Evolutionary conservation across 2,329 filamentous ascomycete species (phyloP), one percentile per base, ranked within the genome.

Genomic region (Monilinia laxa): DNA sequence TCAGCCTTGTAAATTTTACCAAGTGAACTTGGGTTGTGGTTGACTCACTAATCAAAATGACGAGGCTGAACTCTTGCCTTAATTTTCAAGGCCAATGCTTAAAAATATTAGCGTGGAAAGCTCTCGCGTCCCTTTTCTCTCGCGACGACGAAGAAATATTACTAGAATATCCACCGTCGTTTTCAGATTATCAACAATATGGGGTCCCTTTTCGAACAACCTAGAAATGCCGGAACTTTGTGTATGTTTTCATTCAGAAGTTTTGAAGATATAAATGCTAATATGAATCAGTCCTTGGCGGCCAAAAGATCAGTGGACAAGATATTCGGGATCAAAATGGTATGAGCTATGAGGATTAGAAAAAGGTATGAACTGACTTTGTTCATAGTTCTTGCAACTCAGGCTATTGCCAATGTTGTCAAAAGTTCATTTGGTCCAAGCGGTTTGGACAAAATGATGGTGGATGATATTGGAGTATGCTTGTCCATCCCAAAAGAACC

Each of bases 391-490:
- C 87, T 93, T 73, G 95, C 95, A 73, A 98, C 95, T 56, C 93
- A 97, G 79, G 93, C 94, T 68, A 98, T 99, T 76, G 90, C 95
- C 75, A 99, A 98, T 87, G 93, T 99, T 68, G 93, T 99, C 79
- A 98, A 97, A 84, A 97, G 92, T 80, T 99, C 95, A 20, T 99
- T 99, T 78, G 95, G 95, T 66, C 95, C 95, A 62, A 97, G 92
- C 70, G 95, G 95, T 59, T 86, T 99, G 72, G 95, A 99, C 79
- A 99, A 99, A 87, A 99, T 99, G 95, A 98, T 99, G 95, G 95
- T 99, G 75, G 95, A 99, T 81, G 95, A 99, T 78, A 98, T 99
- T 79, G 95, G 95, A 77, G 90, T 92, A 86, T 75, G 88, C 75
- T 67, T 66, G 53, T 38, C 31, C 56, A 23, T 28, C 47, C 47